Percentiles rank a stretch among this genome's conserved stretches.
Conservation (phyloP, 768 basidiomycete species). For the Lactifluus volemus region DNA sequence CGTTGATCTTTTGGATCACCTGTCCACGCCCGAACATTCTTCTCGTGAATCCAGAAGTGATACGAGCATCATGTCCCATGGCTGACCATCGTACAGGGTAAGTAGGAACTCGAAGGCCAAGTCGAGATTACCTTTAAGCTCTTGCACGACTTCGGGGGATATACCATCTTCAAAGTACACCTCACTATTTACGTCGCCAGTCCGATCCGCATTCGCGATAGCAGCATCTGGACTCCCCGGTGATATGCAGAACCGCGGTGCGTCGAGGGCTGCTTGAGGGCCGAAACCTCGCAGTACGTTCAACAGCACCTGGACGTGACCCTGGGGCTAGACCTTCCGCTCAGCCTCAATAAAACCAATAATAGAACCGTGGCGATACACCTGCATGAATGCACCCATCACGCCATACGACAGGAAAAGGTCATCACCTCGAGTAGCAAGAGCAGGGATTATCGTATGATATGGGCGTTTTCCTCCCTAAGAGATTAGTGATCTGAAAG, state of each 20-base stretch:
- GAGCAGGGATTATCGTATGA: constrained; percentile 91
- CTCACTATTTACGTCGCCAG: constrained; percentile 95
- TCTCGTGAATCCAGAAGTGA: constrained; percentile 50
- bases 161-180: constrained; percentile 59
- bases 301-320: constrained; percentile 89
- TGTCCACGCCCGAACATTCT: constrained; percentile 77
- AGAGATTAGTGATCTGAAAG: neutral
- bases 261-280: constrained; percentile 74
- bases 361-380: constrained; percentile 18
- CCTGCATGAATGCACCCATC: constrained; percentile 91
- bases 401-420: constrained; percentile 86
- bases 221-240: neutral
- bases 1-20: constrained; percentile 73
- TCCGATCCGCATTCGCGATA: neutral
- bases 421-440: constrained; percentile 70
- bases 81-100: constrained; percentile 31
- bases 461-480: constrained; percentile 81
- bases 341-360: neutral
- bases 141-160: constrained; percentile 46
- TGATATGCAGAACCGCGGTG: constrained; percentile 8
- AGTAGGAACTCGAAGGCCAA: neutral
- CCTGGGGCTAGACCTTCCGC: constrained; percentile 60
- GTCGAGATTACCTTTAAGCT: constrained; percentile 47
- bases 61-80: constrained; percentile 83
- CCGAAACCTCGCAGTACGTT: constrained; percentile 85